phyloP scores from a whole-genome alignment of 768 basidiomycete genomes.

The Termitomyces sp. region DNA sequence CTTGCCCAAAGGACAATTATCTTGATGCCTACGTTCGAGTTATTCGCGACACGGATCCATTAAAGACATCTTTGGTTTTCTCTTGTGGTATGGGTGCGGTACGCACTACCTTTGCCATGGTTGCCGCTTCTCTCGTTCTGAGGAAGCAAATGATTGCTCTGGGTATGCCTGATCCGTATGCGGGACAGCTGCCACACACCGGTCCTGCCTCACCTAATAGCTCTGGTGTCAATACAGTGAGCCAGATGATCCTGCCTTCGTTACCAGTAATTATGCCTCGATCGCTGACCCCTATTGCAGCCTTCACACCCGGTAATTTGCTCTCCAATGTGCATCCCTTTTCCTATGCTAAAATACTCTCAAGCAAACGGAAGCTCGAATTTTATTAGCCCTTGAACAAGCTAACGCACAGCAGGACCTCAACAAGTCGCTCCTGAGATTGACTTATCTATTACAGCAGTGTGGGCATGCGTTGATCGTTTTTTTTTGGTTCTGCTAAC shows the following conservation, averaged over 20 bases:
- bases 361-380: constrained; percentile 51
- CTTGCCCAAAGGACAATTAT: constrained; percentile 73
- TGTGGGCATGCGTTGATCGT: constrained; percentile 34
- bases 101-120: constrained; percentile 95
- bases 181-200: constrained; percentile 26
- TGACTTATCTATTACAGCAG: constrained; percentile 80
- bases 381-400: constrained; percentile 65
- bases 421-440: constrained; percentile 65
- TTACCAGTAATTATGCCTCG: background rate
- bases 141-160: constrained; percentile 65
- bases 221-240: constrained; percentile 47
- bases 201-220: constrained; percentile 19
- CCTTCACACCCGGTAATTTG: constrained; percentile 20
- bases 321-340: background rate
- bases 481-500: background rate
- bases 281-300: constrained; percentile 4
- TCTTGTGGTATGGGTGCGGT: constrained; percentile 98
- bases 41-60: constrained; percentile 75
- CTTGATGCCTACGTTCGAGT: constrained; percentile 88
- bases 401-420: constrained; percentile 77
- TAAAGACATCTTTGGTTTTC: constrained; percentile 81
- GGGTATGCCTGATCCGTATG: constrained; percentile 79
- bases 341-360: constrained; percentile 5
- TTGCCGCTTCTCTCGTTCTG: constrained; percentile 83
- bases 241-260: constrained; percentile 1